Evolutionary conservation across 768 basidiomycete species (phyloP).

Genomic region (Dacryopinax primogenitus): DNA sequence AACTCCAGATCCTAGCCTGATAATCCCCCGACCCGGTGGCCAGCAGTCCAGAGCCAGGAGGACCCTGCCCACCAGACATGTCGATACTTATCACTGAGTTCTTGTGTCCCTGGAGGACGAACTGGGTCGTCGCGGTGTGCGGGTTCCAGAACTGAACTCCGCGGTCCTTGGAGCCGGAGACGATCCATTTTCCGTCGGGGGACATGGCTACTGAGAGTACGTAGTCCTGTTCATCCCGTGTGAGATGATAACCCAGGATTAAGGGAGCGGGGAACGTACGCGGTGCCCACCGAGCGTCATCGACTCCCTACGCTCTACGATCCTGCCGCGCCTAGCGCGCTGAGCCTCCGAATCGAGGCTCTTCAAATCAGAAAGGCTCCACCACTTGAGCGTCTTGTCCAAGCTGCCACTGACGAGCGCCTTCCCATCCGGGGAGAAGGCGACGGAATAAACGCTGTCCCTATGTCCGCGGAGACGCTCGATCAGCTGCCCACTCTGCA

Average conservation of each 20-base stretch:
- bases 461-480: slow-evolving; percentile 65
- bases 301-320: slow-evolving; percentile 25
- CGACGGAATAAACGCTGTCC: slow-evolving; percentile 76
- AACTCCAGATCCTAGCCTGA: slow-evolving; percentile 49
- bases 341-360: slow-evolving; percentile 15
- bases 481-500: slow-evolving; percentile 53
- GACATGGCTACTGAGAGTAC: slow-evolving; percentile 68
- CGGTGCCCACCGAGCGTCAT: slow-evolving; percentile 88
- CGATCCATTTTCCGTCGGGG: slow-evolving; percentile 87
- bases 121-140: slow-evolving; percentile 63
- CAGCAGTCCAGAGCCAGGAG: slow-evolving; percentile 31
- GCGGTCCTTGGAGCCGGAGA: slow-evolving; percentile 90
- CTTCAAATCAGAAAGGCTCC: slow-evolving; percentile 44
- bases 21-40: slow-evolving; percentile 64
- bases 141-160: slow-evolving; percentile 93
- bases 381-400: slow-evolving; percentile 77
- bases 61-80: slow-evolving; percentile 40
- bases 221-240: slow-evolving; percentile 39
- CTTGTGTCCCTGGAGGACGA: slow-evolving; percentile 76
- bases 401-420: slow-evolving; percentile 80
- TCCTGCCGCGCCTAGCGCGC: slow-evolving; percentile 9
- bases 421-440: slow-evolving; percentile 85
- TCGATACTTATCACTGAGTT: slow-evolving; percentile 67
- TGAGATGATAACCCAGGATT: not conserved
- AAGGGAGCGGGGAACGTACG: slow-evolving; percentile 29